Base-by-base conservation (phyloP, 352 stramenopile species). In the Blastocystis sp. region DNA sequence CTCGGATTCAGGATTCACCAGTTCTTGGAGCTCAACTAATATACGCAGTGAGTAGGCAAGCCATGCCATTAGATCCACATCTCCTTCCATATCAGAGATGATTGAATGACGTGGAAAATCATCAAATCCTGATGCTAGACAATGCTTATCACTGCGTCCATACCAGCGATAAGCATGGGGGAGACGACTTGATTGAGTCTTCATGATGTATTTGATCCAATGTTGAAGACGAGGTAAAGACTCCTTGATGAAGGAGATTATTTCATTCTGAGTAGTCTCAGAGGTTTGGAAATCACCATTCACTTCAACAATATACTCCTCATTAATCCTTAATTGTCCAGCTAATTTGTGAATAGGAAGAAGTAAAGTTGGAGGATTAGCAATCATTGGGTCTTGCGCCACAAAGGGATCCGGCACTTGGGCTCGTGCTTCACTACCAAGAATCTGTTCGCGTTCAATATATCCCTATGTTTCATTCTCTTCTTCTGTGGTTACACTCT, bases 381-480 rank as follows among this genome's bases (percentile, higher is more conserved):
- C 95, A 70, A 97, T 93, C 84, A 94, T 92, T 1, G 94, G 91
- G 68, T 96, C 93, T 92, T 98, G 95, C 48, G 95, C 92, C 33
- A 97, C 76, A 77, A 98, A 98, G 84, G 97, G 93, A 5, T 68
- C 58, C 17, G 95, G 95, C 19, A 98, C 94, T 15, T 94, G 92
- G 35, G 91, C 90, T 30, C 93, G 91, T 48, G 94, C 93, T n/a
- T 92, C 91, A 56, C 90, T 87, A n/a, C 92, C 92, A 22, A 94
- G 87, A 24, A 97, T 96, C 90, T 97, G 94, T 82, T 98, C 95
- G 9, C 95, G 93, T 40, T 95, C 92, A 53, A 98, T 96, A 91
- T 96, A 98, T 15, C 95, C 95, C 27, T 89, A 87, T 42, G 58
- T n/a, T 15, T 73, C 17, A 80, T n/a, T 58, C 33, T 37, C 73